Evolutionary conservation across 1,139 yeast species (phyloP), one percentile per base, ranked within the genome.

Genomic region (Petasospora rhodanensis): DNA sequence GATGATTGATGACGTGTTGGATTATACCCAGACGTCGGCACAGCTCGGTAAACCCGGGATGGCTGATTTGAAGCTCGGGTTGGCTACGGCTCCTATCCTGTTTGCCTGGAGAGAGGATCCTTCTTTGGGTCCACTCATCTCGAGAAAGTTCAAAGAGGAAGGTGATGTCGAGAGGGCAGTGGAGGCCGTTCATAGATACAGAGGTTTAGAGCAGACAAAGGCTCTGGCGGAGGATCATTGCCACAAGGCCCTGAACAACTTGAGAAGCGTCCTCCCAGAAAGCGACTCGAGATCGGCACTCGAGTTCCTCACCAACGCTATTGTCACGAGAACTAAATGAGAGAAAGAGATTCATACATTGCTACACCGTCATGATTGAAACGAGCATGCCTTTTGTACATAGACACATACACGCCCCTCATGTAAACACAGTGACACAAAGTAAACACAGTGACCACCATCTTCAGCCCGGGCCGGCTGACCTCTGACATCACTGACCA

Each of bases 51-150:
- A 91, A 58, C 98, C 98, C 10, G 81, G 95, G 15, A 95, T 89
- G 51, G 97, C 96, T 2, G 98, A 91, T 60, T 70, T 91, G 48
- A 79, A 89, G 56, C 68, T 91, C 30, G 99, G 99, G 0, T 70
- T 91, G 43, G 97, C 97, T 2, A 91, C 99, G 1, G 97, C 97
- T 0, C 99, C 99, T 3, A 89, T 91, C 5, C 65, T 91, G 37
- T 91, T 73, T 61, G 97, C 98, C 2, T 91, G 98, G 98, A 78
- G 75, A 52, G 76, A 81, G 55, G 77, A 75, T 50, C 95, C 96
- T 1, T 83, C 79, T 42, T 65, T 91, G 34, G 97, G 96, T 2
- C 79, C 76, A 20, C 62, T 89, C 54, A 87, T 91, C 47, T 78
- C 76, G 22, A 73, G 98, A 42, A 86, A 89, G 58, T 93, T 91